Percentiles rank a stretch among this genome's conserved stretches.
Conservation (phyloP, 2,329 filamentous ascomycete genomes). For the Aaosphaeria pasadenensis region DNA sequence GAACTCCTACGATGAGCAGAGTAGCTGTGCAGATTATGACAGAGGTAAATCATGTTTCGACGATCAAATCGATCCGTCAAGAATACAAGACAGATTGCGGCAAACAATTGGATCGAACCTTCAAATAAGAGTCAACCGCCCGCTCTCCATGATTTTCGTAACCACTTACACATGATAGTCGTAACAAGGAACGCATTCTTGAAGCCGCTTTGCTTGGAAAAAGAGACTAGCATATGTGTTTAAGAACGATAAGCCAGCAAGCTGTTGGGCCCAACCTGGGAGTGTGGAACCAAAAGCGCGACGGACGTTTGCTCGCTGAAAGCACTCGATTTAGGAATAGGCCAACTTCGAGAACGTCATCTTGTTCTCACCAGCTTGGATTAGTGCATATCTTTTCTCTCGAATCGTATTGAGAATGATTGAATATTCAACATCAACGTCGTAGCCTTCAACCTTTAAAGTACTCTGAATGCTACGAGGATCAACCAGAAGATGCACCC, state of each 20-base stretch:
- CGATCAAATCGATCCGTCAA: background rate
- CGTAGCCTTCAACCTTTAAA: background rate
- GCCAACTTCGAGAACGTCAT: background rate
- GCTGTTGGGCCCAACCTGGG: background rate
- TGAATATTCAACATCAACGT: background rate
- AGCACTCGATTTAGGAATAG: background rate
- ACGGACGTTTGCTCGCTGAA: background rate
- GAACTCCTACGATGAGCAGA: background rate
- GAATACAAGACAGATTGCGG: background rate
- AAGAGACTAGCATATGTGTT: constrained; percentile 3
- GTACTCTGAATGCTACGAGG: background rate
- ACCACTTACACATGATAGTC: constrained; percentile 2
- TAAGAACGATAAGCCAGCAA: constrained; percentile 1
- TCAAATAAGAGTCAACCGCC: no score
- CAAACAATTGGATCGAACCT: background rate
- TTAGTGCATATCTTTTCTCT: background rate
- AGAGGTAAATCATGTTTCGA: background rate
- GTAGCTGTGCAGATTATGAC: background rate
- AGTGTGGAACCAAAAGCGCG: background rate
- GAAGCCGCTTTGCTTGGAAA: constrained; percentile 3
- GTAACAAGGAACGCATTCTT: constrained; percentile 1
- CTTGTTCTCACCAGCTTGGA: background rate
- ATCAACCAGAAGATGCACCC: background rate
- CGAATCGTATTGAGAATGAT: background rate
- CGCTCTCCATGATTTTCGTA: background rate